Base-by-base conservation (phyloP, 345 rosid genomes). In the Melastoma malabathricum region DNA sequence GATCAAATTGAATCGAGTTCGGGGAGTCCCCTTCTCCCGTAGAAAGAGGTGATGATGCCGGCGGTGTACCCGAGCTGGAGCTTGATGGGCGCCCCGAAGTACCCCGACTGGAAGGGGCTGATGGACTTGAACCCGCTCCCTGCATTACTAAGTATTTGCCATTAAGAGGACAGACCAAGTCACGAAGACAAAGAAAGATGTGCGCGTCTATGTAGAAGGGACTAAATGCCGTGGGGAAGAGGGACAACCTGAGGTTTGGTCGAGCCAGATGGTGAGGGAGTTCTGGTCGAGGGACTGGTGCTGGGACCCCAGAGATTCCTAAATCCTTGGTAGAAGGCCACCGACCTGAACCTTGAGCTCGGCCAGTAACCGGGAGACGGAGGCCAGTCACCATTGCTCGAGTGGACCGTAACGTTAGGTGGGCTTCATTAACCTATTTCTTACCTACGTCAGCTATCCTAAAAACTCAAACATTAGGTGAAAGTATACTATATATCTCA, bases 331-430 rank as follows among this genome's bases (percentile, higher is more conserved):
- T 74, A 71, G 52, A 82, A 92, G 75, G 70, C 77, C 64, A 80
- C 45, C 13, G 95, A 51, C 62, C 63, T 66, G 77, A 92, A 76
- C 71, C 67, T 84, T 15, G 93, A 54, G 68, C 93, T 87, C 55
- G 98, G 98, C 87, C 87, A 75, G 65, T 84, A 87, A 43, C 95
- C 98, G 55, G 98, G 98, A 44, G 89, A 74, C 49, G 96, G 98
- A 19, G 87, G 94, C 83, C 83, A 68, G 22, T 57, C 51, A 52
- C 87, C 93, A 64, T 61, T 64, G 63, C 52, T n/a, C n/a, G n/a
- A n/a, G n/a, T n/a, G n/a, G n/a, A n/a, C n/a, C n/a, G n/a, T n/a
- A n/a, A n/a, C n/a, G n/a, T n/a, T n/a, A n/a, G n/a, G n/a, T n/a
- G n/a, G n/a, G n/a, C n/a, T n/a, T n/a, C n/a, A n/a, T n/a, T n/a